Evolutionary conservation across 805 yeast species (phyloP).

Genomic region (Metschnikowia matae): DNA sequence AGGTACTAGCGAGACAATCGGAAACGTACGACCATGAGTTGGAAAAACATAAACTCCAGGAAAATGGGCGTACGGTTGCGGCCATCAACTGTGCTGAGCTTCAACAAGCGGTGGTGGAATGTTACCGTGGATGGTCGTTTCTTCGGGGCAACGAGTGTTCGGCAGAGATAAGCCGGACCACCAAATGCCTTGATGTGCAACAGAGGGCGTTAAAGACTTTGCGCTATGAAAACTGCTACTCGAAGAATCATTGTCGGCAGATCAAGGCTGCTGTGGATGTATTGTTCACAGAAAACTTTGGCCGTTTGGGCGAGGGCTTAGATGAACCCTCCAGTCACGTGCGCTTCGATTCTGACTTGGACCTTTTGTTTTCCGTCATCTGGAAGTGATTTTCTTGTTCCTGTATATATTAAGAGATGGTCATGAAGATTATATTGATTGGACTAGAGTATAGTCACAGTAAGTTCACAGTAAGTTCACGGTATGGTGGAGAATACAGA

Average conservation of each 20-base stretch:
- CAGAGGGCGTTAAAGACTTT: conserved; percentile 30
- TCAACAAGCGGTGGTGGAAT: conserved; percentile 33
- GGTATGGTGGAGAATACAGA: too few species aligned
- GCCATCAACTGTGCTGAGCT: conserved; percentile 39
- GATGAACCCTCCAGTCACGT: conserved; percentile 13
- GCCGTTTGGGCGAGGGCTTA: conserved; percentile 32
- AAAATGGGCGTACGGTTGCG: conserved; percentile 24
- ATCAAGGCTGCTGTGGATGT: conserved; percentile 35
- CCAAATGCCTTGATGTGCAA: conserved; percentile 34
- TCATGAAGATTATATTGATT: too few species aligned
- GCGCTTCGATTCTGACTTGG: conserved; percentile 29
- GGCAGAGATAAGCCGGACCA: conserved; percentile 24
- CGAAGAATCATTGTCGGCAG: conserved; percentile 31
- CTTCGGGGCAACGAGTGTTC: conserved; percentile 28
- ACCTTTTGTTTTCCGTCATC: conserved; percentile 25
- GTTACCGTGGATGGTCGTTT: conserved; percentile 32
- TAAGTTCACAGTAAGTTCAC: too few species aligned
- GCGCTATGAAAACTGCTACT: conserved; percentile 35
- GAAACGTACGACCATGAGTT: conserved; percentile 24
- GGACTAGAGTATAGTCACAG: too few species aligned
- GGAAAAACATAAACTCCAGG: conserved; percentile 28
- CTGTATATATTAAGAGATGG: too few species aligned
- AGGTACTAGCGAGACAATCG: conserved; percentile 19
- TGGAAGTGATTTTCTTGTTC: conserved; percentile 24
- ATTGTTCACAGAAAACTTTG: conserved; percentile 34